Conservation (phyloP, 129 eudicot genomes). For the Oenanthe sinensis region DNA sequence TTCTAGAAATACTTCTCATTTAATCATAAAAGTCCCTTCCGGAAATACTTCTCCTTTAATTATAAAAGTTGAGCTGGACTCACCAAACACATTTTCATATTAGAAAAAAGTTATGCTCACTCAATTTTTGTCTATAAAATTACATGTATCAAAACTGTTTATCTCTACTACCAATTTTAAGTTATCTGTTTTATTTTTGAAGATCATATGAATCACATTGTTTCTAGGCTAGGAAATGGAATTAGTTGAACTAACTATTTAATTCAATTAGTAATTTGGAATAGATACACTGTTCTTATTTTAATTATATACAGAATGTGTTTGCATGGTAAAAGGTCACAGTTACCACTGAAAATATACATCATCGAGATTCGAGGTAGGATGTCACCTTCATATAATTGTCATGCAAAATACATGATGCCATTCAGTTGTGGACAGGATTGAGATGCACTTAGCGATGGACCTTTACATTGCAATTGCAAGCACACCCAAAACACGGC, state of each 20-base stretch:
- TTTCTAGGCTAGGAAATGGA: too few species aligned
- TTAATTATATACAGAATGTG: background rate
- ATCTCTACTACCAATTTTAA: too few species aligned
- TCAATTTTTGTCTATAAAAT: too few species aligned
- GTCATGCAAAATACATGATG: background rate
- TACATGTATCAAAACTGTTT: too few species aligned
- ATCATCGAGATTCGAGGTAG: background rate
- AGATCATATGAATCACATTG: too few species aligned
- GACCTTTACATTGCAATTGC: constrained; percentile 63
- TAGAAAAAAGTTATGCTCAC: too few species aligned
- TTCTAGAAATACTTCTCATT: too few species aligned
- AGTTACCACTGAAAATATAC: background rate
- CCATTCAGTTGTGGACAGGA: background rate
- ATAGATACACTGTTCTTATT: background rate
- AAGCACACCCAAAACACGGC: constrained; percentile 54
- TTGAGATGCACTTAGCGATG: constrained; percentile 31
- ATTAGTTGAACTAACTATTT: background rate
- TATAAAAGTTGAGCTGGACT: too few species aligned
- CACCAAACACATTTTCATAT: too few species aligned
- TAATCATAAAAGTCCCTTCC: too few species aligned
- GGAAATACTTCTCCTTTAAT: too few species aligned
- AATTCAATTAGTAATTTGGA: background rate
- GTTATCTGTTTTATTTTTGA: too few species aligned
- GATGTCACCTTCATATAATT: background rate
- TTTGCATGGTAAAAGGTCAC: background rate